phyloP scores from a whole-genome alignment of 2,329 filamentous ascomycete genomes.

The Verticillium tricorpus region DNA sequence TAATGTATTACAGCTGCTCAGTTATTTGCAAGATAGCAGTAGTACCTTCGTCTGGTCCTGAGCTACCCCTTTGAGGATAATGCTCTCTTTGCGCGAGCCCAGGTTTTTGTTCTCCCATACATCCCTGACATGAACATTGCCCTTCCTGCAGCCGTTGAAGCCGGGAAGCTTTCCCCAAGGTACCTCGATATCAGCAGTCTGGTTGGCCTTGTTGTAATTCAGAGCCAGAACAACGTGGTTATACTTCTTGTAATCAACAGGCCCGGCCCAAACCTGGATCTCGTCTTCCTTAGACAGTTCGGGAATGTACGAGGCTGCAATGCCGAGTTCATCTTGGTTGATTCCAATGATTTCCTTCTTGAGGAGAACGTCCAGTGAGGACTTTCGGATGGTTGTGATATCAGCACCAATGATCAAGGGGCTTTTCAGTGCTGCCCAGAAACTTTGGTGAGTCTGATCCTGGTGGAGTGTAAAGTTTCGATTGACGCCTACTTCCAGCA shows the following conservation, averaged over 20 bases:
- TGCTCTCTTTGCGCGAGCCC: not conserved
- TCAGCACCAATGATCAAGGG: slow-evolving; percentile 37
- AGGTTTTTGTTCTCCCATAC: not conserved
- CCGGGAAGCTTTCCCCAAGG: slow-evolving; percentile 1
- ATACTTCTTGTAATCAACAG: slow-evolving; percentile 9
- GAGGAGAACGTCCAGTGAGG: slow-evolving; percentile 10
- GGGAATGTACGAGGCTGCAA: slow-evolving; percentile 17
- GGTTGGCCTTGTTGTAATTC: slow-evolving; percentile 7
- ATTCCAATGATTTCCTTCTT: slow-evolving; percentile 19
- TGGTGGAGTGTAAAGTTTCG: slow-evolving; percentile 29
- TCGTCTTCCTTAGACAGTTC: slow-evolving; percentile 17
- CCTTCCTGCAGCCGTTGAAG: not conserved
- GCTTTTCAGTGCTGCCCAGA: slow-evolving; percentile 41
- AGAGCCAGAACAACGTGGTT: slow-evolving; percentile 11
- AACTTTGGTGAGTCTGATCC: slow-evolving; percentile 37
- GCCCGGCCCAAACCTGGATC: slow-evolving; percentile 22
- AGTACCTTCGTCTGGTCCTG: not conserved
- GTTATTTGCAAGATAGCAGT: not conserved
- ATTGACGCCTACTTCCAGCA: slow-evolving; percentile 34
- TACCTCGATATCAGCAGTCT: slow-evolving; percentile 8
- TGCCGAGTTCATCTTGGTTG: slow-evolving; percentile 27
- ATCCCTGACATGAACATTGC: not conserved
- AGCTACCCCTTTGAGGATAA: not conserved
- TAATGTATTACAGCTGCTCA: too few relatives aligned
- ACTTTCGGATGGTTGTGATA: slow-evolving; percentile 22